A percentile compares a stretch with the other conserved stretches of the same genome.
phyloP scores from a whole-genome alignment of 2,329 filamentous ascomycete genomes.

The Hortaea werneckii region DNA sequence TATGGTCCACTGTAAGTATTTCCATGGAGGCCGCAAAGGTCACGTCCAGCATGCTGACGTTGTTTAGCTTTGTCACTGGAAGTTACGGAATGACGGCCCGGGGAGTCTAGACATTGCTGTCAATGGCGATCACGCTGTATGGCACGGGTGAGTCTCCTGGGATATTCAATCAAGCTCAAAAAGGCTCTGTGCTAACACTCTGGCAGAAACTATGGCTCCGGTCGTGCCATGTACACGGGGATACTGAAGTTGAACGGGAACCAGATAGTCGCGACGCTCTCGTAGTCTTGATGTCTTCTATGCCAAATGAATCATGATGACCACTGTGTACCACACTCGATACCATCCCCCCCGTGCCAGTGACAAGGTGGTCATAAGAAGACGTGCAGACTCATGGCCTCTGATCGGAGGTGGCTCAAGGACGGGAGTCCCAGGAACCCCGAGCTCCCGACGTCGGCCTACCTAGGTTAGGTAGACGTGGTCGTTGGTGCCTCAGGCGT shows the following conservation, averaged over 20 bases:
- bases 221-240: conserved; percentile 12
- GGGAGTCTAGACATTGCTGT: conserved; percentile 23
- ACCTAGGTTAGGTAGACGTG: too few relatives aligned
- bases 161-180: not conserved
- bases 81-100: conserved; percentile 17
- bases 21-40: too few relatives aligned
- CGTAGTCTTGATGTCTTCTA: not conserved
- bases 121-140: conserved; percentile 22
- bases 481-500: too few relatives aligned
- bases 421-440: too few relatives aligned
- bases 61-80: conserved; percentile 13
- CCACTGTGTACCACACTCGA: too few relatives aligned
- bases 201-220: conserved; percentile 7
- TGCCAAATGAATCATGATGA: too few relatives aligned
- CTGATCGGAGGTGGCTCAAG: too few relatives aligned
- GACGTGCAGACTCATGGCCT: too few relatives aligned
- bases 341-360: too few relatives aligned
- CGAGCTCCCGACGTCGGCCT: too few relatives aligned
- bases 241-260: conserved; percentile 5
- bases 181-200: conserved; percentile 1
- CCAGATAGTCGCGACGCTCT: conserved; percentile 1
- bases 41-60: too few relatives aligned
- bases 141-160: conserved; percentile 19
- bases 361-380: too few relatives aligned
- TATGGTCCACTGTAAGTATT: conserved; percentile 14